Conservation (phyloP, 2,329 filamentous ascomycete genomes). For the Didymella pinodella region DNA sequence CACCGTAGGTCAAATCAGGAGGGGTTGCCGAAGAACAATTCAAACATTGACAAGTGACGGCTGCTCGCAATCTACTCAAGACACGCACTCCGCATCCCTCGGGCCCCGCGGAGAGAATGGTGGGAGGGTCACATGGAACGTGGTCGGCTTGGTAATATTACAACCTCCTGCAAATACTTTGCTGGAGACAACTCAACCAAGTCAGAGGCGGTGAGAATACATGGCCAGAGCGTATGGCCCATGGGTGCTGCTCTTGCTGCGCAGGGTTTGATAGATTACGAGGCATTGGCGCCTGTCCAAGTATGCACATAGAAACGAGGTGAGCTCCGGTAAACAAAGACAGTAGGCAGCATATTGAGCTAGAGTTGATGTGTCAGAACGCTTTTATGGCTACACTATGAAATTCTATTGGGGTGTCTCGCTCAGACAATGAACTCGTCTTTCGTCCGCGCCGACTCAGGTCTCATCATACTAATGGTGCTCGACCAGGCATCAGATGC, state of each 20-base stretch:
- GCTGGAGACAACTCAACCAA: background rate
- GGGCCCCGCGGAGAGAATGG: background rate
- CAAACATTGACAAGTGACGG: background rate
- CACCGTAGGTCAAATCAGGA: background rate
- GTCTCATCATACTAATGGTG: constrained; percentile 19
- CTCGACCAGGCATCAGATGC: constrained; percentile 26
- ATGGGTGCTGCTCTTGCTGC: background rate
- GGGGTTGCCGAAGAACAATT: background rate
- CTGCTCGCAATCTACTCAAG: background rate
- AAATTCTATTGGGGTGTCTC: background rate
- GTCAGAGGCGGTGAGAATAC: no score
- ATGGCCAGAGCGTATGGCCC: no score
- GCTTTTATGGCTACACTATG: background rate
- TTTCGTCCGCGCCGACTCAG: constrained; percentile 5
- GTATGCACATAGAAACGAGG: background rate
- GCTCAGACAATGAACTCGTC: constrained; percentile 15
- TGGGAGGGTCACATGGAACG: background rate
- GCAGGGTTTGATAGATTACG: background rate
- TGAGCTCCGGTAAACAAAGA: background rate
- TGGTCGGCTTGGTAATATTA: background rate
- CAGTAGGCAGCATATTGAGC: background rate
- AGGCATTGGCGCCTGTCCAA: background rate
- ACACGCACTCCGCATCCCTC: background rate
- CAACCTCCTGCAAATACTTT: background rate
- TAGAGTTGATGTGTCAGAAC: background rate